Conservation (phyloP, 2,329 filamentous ascomycete genomes). For the Trichoderma sp. region DNA sequence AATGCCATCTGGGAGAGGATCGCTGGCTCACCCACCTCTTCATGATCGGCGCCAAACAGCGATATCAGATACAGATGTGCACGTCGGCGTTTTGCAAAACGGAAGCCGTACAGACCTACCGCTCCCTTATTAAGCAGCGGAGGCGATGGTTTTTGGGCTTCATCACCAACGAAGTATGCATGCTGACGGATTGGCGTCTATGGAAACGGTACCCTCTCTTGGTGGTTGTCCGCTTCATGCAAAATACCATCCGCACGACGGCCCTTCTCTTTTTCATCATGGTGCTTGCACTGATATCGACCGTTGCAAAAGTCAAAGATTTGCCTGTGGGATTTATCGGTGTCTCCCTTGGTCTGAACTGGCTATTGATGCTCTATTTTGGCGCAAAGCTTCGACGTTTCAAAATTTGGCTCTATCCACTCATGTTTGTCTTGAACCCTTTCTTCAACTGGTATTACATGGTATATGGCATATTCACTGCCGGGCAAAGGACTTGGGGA, state of each 20-base stretch:
- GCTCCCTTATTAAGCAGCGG: constrained; percentile 87
- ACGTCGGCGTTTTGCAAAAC: constrained; percentile 98
- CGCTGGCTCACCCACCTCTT: constrained; percentile 97
- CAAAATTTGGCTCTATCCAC: constrained; percentile 92
- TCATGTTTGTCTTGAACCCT: constrained; percentile 95
- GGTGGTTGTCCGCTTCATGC: constrained; percentile 85
- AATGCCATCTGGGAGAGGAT: constrained; percentile 93
- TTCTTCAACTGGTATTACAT: constrained; percentile 99
- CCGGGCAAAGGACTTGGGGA: constrained; percentile 93
- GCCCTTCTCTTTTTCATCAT: constrained; percentile 94
- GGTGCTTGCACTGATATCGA: constrained; percentile 82
- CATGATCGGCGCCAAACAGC: constrained; percentile 94
- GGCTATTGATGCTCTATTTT: constrained; percentile 95
- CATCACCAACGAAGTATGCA: constrained; percentile 97
- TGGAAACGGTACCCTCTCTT: constrained; percentile 91
- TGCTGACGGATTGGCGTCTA: constrained; percentile 91
- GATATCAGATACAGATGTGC: constrained; percentile 97
- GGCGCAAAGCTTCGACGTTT: constrained; percentile 82
- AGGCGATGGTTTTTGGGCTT: constrained; percentile 96
- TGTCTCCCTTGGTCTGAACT: constrained; percentile 90
- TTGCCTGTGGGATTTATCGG: constrained; percentile 92
- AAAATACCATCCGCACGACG: constrained; percentile 94
- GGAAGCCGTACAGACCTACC: constrained; percentile 88
- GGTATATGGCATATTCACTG: constrained; percentile 95
- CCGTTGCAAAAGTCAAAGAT: constrained; percentile 74